Evolutionary conservation across 108 stramenopile species (phyloP), one percentile per base, ranked within the genome.

Genomic region (Stephanodiscus triporus): DNA sequence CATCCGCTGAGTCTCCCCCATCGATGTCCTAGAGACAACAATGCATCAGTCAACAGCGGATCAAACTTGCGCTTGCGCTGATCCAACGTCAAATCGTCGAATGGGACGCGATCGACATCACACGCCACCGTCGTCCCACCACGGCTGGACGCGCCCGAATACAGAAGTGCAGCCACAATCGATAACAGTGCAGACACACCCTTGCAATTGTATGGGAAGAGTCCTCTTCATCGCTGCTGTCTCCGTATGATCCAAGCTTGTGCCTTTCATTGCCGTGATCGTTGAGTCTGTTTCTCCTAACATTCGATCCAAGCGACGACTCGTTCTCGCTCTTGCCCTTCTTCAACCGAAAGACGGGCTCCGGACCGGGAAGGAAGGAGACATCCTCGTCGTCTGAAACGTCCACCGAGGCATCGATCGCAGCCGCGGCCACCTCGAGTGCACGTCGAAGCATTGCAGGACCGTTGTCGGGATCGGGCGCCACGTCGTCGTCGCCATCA

Each of bases 201-300:
- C 42, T 76, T 82, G 77, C 93, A 95, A 71, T 95, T 88, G 75
- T 84, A 85, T 1, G 93, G 90, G 19, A 80, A 77, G 9, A 75
- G 65, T 70, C 58, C 10, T 51, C 64, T 22, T 79, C 69, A 27
- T 79, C 75, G 22, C 68, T 47, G 47, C 50, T 51, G 13, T 73
- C 29, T 1, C 65, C 55, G 9, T 30, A 17, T 9, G 72, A 57
- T 22, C 66, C 50, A 56, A 54, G 16, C 2, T 56, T 63, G 20
- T 30, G 42, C 24, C 23, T 70, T 1, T 63, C 38, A 20, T 66
- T 36, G 30, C 58, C 45, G 16, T 38, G 36, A 30, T 42, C 63
- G 36, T 73, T 68, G 26, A 9, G 14, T 20, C 61, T 78, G 54
- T 74, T 68, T 3, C 81, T 66, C 68, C 75, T 75, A 19, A 48